Base-by-base conservation (phyloP, 306 rosid species). In the Datisca glomerata region DNA sequence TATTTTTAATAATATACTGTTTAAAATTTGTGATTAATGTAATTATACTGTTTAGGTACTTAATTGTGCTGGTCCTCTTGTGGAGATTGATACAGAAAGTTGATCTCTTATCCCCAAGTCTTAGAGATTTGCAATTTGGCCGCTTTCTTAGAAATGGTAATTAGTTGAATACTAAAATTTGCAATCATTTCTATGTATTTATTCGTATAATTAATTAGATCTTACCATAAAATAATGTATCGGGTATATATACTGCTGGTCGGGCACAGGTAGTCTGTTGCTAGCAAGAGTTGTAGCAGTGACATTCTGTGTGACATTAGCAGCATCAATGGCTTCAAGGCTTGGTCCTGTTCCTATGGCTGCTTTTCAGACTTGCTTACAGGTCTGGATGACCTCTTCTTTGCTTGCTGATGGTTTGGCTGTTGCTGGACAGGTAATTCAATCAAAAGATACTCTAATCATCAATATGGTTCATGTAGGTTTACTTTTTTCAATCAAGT, bases 361-460 rank as follows among this genome's bases (percentile, higher is more conserved):
- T 51, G 98, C 95, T 22, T 89, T 89, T 57, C 98, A 89, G 57
- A 78, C 86, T 23, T 80, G 93, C 67, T 67, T 84, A 3, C 98
- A 89, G 38, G 86, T 89, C 21, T 89, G 98, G 98, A 47, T 89
- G 21, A 84, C 95, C 18, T 80, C 98, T 4, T 89, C 98, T 18
- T 83, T 89, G 51, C 86, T 84, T 15, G 68, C 98, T 6, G 98
- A 84, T 65, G 98, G 98, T 20, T 54, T 89, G 45, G 95, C 98
- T 15, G 91, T 89, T 51, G 79, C 98, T 12, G 75, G 79, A 19
- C 98, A 89, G 91, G 97, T 89, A 41, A 29, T 25, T 21, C 28
- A 41, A 27, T 18, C 27, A 25, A 18, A 40, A 7, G 10, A 1
- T 11, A 5, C 10, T 27, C 10, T 27, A 5, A 27, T 5, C 10